Base-by-base conservation (phyloP, 805 yeast species). In the Diddensiella santjacobensis region DNA sequence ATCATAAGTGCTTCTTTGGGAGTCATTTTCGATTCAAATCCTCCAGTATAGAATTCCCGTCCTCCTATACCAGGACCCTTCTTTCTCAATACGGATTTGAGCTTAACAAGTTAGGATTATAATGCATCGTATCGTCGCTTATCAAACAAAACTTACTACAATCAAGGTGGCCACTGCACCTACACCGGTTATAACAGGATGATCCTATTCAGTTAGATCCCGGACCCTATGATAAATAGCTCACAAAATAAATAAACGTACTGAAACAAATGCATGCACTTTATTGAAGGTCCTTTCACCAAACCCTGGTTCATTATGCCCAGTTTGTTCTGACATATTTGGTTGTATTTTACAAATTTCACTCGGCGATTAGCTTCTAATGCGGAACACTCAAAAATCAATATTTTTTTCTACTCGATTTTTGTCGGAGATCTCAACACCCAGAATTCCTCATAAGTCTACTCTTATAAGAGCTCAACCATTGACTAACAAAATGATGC, bases 21-120 rank as follows among this genome's bases (percentile, higher is more conserved):
- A 50, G 78, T 76, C 96, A 91, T 88, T 66, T 91, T 93, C n/a
- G 79, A 66, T 31, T 90, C 96, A 68, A 91, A 91, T 1, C 96
- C 87, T 49, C 98, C 99, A 64, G 82, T 87, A 63, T 74, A 71
- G 61, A 82, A 91, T 18, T 84, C 80, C 55, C 80, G 78, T 8
- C 84, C 84, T 48, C 74, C 72, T 19, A 77, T 63, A 35, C 87
- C 84, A n/a, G 88, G 84, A 53, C 81, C 84, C 35, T 60, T 49
- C 46, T 62, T 63, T 40, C 61, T 54, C 53, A 67, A 58, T 22
- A 65, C 57, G 17, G 63, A 57, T 42, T 53, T 57, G 42, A 48
- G 24, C 53, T 44, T 4, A n/a, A n/a, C n/a, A n/a, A n/a, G n/a
- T n/a, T n/a, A n/a, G n/a, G 19, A 29, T 30, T 31, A 43, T 31